Conservation (phyloP, 2,329 filamentous ascomycete genomes). For the Hypoxylon sp. region DNA sequence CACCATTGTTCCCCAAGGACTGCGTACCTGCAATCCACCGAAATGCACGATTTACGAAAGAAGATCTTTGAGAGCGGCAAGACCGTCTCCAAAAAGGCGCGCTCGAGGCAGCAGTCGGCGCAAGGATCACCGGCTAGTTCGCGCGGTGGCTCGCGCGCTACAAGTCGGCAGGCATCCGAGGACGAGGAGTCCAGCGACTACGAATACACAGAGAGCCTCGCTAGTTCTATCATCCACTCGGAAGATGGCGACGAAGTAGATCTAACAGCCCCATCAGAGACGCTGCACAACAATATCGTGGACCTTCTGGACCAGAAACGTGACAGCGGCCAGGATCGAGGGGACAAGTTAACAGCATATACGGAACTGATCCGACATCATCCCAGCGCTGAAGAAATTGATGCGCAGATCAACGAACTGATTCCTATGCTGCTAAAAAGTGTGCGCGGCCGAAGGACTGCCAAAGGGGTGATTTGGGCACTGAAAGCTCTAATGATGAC, state of each 20-base stretch:
- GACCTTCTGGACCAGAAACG: conserved; percentile 82
- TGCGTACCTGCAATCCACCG: conserved; percentile 6
- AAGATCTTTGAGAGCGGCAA: conserved; percentile 80
- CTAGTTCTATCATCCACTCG: conserved; percentile 66
- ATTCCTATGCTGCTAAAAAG: conserved; percentile 76
- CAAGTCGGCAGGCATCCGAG: conserved; percentile 74
- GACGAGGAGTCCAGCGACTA: conserved; percentile 71
- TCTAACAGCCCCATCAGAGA: conserved; percentile 70
- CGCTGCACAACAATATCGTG: conserved; percentile 75
- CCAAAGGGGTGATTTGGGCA: conserved; percentile 77
- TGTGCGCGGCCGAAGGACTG: conserved; percentile 75
- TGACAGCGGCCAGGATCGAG: conserved; percentile 78
- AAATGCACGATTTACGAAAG: conserved; percentile 75
- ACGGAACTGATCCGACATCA: conserved; percentile 76
- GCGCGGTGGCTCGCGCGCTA: conserved; percentile 69
- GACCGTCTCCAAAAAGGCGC: conserved; percentile 77
- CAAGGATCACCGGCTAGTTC: conserved; percentile 71
- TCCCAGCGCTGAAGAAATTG: conserved; percentile 71
- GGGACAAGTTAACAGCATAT: conserved; percentile 72
- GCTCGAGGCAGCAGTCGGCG: conserved; percentile 67
- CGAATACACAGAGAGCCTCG: conserved; percentile 64
- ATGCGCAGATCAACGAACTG: conserved; percentile 70
- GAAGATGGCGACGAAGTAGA: conserved; percentile 75
- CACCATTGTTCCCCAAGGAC: conserved; percentile 5
- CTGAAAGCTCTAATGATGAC: conserved; percentile 80